A percentile compares a stretch with the other conserved stretches of the same genome.
These are phyloP conservation scores for Naganishia sp. DNA, from an alignment of 1,284 basidiomycete species.

Conservation along the genomic window DNA sequence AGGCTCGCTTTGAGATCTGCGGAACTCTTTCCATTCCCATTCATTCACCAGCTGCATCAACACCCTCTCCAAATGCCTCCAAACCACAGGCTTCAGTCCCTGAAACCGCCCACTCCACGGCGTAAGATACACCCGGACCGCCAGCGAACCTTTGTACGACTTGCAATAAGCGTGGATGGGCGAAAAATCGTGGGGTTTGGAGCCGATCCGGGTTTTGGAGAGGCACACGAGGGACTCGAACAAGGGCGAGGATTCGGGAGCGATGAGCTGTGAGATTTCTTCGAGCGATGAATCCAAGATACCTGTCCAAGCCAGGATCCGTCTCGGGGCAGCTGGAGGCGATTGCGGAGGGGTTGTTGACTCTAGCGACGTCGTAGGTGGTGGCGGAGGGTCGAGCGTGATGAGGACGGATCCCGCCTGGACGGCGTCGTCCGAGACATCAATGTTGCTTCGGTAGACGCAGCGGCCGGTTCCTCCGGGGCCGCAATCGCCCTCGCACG, in stretches of 20 bases:
- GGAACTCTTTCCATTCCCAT: constrained; percentile 4
- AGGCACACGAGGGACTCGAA: not conserved
- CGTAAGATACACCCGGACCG: constrained; percentile 8
- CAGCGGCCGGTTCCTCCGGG: not conserved
- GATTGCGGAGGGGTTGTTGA: not conserved
- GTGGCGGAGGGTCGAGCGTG: not conserved
- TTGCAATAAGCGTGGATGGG: not conserved
- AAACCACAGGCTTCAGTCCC: constrained; percentile 2
- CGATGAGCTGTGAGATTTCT: not conserved
- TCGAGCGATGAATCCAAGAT: not conserved
- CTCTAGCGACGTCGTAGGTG: not conserved
- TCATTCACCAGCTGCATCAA: not conserved
- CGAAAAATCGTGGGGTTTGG: not conserved
- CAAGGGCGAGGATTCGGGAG: not conserved
- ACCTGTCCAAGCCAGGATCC: not conserved
- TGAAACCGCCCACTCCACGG: constrained; percentile 11
- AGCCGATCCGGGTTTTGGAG: not conserved
- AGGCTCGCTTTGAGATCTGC: not conserved
- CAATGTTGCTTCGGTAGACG: constrained; percentile 6
- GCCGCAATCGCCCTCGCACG: too few species aligned
- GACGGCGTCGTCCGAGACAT: not conserved
- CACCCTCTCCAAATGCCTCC: not conserved
- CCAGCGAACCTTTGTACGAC: not conserved
- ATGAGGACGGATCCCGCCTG: constrained; percentile 13
- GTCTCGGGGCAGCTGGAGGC: too few species aligned